Evolutionary conservation across 495 filamentous ascomycete genomes (phyloP).

Genomic region (Aspergillus wentii): DNA sequence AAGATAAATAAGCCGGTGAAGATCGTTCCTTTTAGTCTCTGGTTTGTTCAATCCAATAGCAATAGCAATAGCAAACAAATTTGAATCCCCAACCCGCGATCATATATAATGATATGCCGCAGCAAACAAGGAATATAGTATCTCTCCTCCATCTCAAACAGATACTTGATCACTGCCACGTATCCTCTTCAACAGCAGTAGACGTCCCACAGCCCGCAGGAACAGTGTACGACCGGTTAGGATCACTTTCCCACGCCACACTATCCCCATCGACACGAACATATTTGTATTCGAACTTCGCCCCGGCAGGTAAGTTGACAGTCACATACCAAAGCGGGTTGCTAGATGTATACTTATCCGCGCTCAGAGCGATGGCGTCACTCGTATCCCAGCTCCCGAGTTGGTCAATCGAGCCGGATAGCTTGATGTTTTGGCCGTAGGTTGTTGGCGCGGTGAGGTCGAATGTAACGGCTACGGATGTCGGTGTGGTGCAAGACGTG

Average conservation of each 20-base stretch:
- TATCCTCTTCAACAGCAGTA: conserved; percentile 6
- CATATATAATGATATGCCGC: too few relatives aligned
- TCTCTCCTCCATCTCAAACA: too few relatives aligned
- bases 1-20: too few relatives aligned
- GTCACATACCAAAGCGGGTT: conserved; percentile 53
- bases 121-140: too few relatives aligned
- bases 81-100: too few relatives aligned
- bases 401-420: conserved; percentile 45
- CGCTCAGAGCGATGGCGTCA: conserved; percentile 43
- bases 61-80: too few relatives aligned
- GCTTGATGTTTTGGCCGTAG: conserved; percentile 55
- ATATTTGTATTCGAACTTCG: conserved; percentile 60
- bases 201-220: conserved; percentile 30
- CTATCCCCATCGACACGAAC: conserved; percentile 46
- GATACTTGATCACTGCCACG: conserved; percentile 14
- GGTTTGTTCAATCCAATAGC: too few relatives aligned
- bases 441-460: conserved; percentile 48
- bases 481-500: conserved; percentile 34
- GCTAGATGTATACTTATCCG: conserved; percentile 42
- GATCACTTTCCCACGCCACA: conserved; percentile 56
- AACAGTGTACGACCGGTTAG: conserved; percentile 52
- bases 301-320: conserved; percentile 42
- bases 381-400: conserved; percentile 51
- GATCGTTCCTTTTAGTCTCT: too few relatives aligned
- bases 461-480: conserved; percentile 55